A percentile compares a stretch with the other conserved stretches of the same genome.
Conservation (phyloP, 1,284 basidiomycete genomes). For the Amylostereum areolatum region DNA sequence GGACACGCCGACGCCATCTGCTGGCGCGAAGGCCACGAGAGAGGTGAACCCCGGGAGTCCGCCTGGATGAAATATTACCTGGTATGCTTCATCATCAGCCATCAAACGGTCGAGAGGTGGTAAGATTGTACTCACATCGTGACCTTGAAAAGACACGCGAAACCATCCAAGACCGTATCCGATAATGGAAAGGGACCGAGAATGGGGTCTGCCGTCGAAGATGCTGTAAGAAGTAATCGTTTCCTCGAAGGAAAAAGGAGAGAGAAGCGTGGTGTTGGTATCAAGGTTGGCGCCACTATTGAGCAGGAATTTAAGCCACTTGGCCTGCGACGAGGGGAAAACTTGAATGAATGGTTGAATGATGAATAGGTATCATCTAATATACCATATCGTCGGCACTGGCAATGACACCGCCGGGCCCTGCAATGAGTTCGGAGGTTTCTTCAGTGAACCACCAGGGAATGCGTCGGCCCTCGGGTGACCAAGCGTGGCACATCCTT, state of each 20-base stretch:
- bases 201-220: constrained; percentile 1
- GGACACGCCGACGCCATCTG: constrained; percentile 34
- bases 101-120: background rate
- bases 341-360: background rate
- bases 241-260: constrained; percentile 28
- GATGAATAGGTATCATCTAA: background rate
- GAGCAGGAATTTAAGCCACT: constrained; percentile 38
- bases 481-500: constrained; percentile 26
- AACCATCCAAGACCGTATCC: constrained; percentile 39
- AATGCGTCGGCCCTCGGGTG: constrained; percentile 14
- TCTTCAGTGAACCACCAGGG: constrained; percentile 15
- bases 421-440: constrained; percentile 22
- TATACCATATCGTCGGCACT: constrained; percentile 20
- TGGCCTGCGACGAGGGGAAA: constrained; percentile 20
- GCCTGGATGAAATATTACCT: constrained; percentile 33
- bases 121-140: constrained; percentile 21
- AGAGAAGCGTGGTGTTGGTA: constrained; percentile 34
- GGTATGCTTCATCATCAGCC: background rate
- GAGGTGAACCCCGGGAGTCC: constrained; percentile 36
- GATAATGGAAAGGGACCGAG: constrained; percentile 13
- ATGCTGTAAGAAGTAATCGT: constrained; percentile 29
- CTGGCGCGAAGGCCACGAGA: constrained; percentile 22
- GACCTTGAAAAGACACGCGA: constrained; percentile 32
- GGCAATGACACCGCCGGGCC: constrained; percentile 36
- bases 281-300: constrained; percentile 35